These are phyloP conservation scores for Raddia distichophylla DNA, from an alignment of 176 grass and related monocot species.

Conservation along the genomic window DNA sequence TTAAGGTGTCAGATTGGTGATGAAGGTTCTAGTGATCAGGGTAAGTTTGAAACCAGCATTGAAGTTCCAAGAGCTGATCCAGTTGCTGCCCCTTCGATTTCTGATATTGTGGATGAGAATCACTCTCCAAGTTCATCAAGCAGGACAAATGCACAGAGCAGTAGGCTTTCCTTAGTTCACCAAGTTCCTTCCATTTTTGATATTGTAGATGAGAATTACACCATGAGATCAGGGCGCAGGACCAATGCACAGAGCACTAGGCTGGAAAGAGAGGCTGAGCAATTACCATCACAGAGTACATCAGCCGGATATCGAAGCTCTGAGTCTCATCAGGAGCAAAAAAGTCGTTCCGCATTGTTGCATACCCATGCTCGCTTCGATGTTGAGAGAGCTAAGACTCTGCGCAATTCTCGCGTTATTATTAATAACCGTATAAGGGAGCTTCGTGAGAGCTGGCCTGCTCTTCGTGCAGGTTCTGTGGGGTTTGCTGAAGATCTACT, in stretches of 20 bases:
- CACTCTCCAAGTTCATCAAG: background rate
- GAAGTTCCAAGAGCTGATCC: conserved; percentile 36
- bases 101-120: conserved; percentile 43
- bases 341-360: background rate
- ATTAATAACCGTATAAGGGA: conserved; percentile 48
- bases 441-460: conserved; percentile 64
- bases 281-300: conserved; percentile 12
- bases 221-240: conserved; percentile 3
- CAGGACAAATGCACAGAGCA: background rate
- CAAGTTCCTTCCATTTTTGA: conserved; percentile 67
- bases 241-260: background rate
- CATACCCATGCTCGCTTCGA: conserved; percentile 6
- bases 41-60: conserved; percentile 22
- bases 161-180: background rate
- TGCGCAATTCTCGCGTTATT: conserved; percentile 54
- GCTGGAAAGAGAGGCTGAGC: background rate
- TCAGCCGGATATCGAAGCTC: conserved; percentile 18
- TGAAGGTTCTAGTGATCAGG: conserved; percentile 34
- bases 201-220: conserved; percentile 53
- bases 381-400: conserved; percentile 51
- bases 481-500: conserved; percentile 43
- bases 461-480: conserved; percentile 57
- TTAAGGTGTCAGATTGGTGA: conserved; percentile 50
- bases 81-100: conserved; percentile 25
- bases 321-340: conserved; percentile 11